Conservation (phyloP, 306 rosid species). For the Heteromeles arbutifolia region DNA sequence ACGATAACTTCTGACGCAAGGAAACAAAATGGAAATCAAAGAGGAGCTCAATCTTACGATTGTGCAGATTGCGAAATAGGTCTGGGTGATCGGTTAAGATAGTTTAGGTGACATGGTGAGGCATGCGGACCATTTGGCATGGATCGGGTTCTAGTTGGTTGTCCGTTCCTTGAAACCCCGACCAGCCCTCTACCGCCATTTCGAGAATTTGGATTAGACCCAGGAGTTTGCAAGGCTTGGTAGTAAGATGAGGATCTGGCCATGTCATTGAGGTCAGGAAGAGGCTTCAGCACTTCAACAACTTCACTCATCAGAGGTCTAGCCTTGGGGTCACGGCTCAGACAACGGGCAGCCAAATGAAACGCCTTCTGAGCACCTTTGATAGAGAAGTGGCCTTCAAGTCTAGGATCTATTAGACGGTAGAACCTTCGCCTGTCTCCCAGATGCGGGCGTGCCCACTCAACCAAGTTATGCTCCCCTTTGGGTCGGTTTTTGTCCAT, state of each 20-base stretch:
- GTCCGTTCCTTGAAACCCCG: conserved; percentile 15
- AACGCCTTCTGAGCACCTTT: conserved; percentile 33
- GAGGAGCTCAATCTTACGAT: conserved; percentile 2
- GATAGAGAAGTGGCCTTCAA: conserved; percentile 37
- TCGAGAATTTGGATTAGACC: conserved; percentile 13
- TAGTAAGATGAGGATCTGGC: conserved; percentile 21
- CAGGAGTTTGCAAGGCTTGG: conserved; percentile 11
- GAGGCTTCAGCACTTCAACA: conserved; percentile 22
- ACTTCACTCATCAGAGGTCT: conserved; percentile 66
- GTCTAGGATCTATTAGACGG: conserved; percentile 41
- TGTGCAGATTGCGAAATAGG: background rate
- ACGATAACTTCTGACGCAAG: background rate
- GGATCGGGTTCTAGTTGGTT: conserved; percentile 25
- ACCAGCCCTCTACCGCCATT: conserved; percentile 3
- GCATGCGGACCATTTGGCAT: conserved; percentile 24
- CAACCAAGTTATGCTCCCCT: conserved; percentile 36
- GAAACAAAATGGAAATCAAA: background rate
- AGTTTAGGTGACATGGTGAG: conserved; percentile 19
- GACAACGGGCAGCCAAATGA: conserved; percentile 36
- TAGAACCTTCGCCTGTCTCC: conserved; percentile 12
- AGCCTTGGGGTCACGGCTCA: conserved; percentile 27
- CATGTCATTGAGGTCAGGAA: conserved; percentile 21
- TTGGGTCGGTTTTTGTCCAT: conserved; percentile 23
- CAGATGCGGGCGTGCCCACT: conserved; percentile 41
- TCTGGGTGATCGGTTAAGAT: conserved; percentile 25